A percentile compares a stretch with the other conserved stretches of the same genome.
phyloP scores from a whole-genome alignment of 78 protist genomes.

The Dictyostelium capitatum region DNA sequence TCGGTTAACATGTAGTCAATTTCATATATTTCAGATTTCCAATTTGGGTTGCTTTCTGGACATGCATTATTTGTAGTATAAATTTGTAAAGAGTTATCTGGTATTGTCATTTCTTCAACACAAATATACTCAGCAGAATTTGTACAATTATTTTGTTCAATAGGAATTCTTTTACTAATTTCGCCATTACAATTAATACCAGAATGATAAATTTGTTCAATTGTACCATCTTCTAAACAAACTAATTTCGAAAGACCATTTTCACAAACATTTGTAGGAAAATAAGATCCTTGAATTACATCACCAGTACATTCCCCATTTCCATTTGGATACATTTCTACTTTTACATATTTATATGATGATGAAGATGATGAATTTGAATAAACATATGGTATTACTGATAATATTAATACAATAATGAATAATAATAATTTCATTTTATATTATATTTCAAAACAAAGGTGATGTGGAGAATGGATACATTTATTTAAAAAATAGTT shows the following conservation, averaged over 20 bases:
- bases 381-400: no score
- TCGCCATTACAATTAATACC: neutral
- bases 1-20: neutral
- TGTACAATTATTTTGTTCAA: neutral
- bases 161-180: neutral
- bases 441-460: no score
- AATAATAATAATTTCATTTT: no score
- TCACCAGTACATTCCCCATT: neutral
- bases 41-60: neutral
- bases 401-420: no score
- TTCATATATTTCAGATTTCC: neutral
- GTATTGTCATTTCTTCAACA: neutral
- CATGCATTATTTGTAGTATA: neutral
- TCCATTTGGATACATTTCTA: slow-evolving; percentile 6
- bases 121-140: neutral
- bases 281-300: neutral
- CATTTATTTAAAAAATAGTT: no score
- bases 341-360: neutral
- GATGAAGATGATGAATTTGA: neutral
- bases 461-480: no score
- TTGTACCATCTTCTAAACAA: neutral
- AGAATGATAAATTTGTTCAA: neutral
- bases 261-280: no score
- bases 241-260: no score
- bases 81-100: neutral